Conservation (phyloP, 805 yeast genomes). For the Candida chilensis region DNA sequence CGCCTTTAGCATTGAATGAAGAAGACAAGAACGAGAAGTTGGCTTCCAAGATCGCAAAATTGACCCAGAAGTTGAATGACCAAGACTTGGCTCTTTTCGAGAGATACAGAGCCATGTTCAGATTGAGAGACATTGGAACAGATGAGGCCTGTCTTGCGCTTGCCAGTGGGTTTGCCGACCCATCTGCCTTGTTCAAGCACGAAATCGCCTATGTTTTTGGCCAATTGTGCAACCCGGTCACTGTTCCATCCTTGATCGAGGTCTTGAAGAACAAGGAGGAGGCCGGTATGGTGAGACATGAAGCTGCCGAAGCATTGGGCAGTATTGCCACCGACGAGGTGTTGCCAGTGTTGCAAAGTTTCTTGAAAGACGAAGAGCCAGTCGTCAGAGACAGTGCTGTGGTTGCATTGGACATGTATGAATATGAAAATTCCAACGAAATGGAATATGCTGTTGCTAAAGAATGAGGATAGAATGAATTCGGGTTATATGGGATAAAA, state of each 20-base stretch:
- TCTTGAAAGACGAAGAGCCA: conserved; percentile 70
- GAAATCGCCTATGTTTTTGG: conserved; percentile 98
- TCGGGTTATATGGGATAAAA: too few relatives aligned
- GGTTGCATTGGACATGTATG: conserved; percentile 97
- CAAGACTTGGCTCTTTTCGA: conserved; percentile 76
- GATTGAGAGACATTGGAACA: conserved; percentile 89
- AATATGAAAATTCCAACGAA: conserved; percentile 80
- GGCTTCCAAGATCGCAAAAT: conserved; percentile 54
- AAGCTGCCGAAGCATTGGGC: conserved; percentile 98
- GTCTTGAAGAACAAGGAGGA: conserved; percentile 70
- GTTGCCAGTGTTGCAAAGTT: conserved; percentile 74
- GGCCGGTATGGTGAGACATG: conserved; percentile 99
- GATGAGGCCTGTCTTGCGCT: conserved; percentile 90
- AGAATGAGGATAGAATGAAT: too few relatives aligned
- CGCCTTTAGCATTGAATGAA: conserved; percentile 68
- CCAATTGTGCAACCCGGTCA: conserved; percentile 87
- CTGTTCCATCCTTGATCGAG: conserved; percentile 80
- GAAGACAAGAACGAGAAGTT: conserved; percentile 22
- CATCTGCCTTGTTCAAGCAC: conserved; percentile 91
- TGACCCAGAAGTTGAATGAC: conserved; percentile 65
- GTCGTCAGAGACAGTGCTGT: conserved; percentile 96
- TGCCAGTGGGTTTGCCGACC: conserved; percentile 83
- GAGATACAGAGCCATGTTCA: conserved; percentile 97
- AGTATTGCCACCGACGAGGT: conserved; percentile 95
- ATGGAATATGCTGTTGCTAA: conserved; percentile 61